Evolutionary conservation across 2,329 filamentous ascomycete genomes (phyloP).

Genomic region (Thermomyces lanuginosus): DNA sequence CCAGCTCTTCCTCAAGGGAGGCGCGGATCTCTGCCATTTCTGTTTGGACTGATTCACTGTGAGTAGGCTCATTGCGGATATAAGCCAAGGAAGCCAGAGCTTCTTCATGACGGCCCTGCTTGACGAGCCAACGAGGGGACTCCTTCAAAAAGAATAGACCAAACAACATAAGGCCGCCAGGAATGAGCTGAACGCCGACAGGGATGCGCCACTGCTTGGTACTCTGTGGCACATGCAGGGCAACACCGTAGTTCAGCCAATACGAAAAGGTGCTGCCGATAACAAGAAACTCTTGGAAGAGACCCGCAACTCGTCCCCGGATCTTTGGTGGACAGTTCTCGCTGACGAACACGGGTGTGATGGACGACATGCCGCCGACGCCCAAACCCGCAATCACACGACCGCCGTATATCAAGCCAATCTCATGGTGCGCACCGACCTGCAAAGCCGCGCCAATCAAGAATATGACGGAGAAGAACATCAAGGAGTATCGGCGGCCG

Average conservation of each 20-base stretch:
- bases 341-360: conserved; percentile 23
- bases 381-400: conserved; percentile 22
- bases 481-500: conserved; percentile 21
- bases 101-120: conserved; percentile 32
- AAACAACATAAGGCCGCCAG: conserved; percentile 33
- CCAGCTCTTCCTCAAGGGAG: conserved; percentile 27
- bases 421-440: conserved; percentile 14
- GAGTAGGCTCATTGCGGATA: conserved; percentile 17
- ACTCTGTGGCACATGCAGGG: conserved; percentile 26
- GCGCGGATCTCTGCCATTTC: conserved; percentile 26
- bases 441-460: conserved; percentile 21
- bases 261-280: conserved; percentile 34
- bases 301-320: conserved; percentile 19
- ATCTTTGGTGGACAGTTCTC: conserved; percentile 19
- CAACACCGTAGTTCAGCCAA: conserved; percentile 38
- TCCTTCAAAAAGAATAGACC: conserved; percentile 38
- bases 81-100: conserved; percentile 24
- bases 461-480: conserved; percentile 19
- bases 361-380: conserved; percentile 23
- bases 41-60: conserved; percentile 13
- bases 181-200: conserved; percentile 37
- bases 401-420: conserved; percentile 22
- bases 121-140: conserved; percentile 38
- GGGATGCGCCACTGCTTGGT: conserved; percentile 39
- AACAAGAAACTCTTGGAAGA: conserved; percentile 24